Evolutionary conservation across 2,329 filamentous ascomycete genomes (phyloP).

Genomic region (Emmonsiellopsis sp.): DNA sequence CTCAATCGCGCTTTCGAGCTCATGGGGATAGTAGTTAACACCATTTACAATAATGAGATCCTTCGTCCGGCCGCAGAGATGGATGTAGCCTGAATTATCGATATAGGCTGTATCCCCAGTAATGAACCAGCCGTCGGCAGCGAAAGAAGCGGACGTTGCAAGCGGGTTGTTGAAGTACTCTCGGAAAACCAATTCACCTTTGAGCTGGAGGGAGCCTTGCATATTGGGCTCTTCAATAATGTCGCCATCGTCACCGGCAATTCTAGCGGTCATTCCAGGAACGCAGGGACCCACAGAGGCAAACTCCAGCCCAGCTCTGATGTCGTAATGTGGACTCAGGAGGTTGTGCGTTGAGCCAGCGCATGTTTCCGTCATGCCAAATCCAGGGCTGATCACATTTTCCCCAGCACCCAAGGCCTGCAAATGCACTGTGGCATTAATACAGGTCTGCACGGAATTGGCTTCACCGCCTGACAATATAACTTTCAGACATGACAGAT

Average conservation of each 20-base stretch:
- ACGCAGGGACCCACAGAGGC: conserved; percentile 28
- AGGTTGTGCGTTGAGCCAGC: conserved; percentile 39
- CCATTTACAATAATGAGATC: conserved; percentile 41
- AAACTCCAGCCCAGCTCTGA: conserved; percentile 18
- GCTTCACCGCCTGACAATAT: conserved; percentile 37
- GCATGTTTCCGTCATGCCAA: conserved; percentile 47
- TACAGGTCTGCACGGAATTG: conserved; percentile 33
- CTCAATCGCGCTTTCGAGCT: conserved; percentile 33
- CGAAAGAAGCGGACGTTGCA: conserved; percentile 12
- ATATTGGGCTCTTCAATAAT: conserved; percentile 17
- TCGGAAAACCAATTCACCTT: conserved; percentile 22
- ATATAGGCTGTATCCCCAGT: conserved; percentile 18
- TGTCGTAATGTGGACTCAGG: conserved; percentile 33
- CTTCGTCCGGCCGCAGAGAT: conserved; percentile 31
- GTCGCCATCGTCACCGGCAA: conserved; percentile 15
- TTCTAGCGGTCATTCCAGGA: conserved; percentile 24
- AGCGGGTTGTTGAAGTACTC: conserved; percentile 13
- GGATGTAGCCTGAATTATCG: conserved; percentile 27
- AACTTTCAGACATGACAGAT: conserved; percentile 18
- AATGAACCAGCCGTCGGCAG: conserved; percentile 17
- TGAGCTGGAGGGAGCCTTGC: conserved; percentile 26
- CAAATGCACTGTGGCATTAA: conserved; percentile 21
- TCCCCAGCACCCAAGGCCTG: conserved; percentile 21
- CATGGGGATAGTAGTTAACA: conserved; percentile 30
- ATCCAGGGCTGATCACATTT: conserved; percentile 33